These are phyloP conservation scores for Mycena epipterygia DNA, from an alignment of 768 basidiomycete species.

Conservation along the genomic window DNA sequence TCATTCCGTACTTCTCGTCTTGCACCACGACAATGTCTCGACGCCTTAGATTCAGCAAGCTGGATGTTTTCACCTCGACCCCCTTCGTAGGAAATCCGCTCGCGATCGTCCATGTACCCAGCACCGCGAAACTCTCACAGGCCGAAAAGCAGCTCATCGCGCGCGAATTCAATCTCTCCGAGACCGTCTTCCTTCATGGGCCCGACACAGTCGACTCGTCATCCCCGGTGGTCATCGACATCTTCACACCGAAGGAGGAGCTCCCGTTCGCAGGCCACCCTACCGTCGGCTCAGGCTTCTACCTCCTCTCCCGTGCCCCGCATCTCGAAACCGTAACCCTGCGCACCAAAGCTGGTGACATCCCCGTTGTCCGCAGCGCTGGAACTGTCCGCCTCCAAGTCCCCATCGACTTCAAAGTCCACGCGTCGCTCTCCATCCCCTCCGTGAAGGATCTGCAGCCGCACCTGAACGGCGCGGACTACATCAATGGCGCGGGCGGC, in stretches of 20 bases:
- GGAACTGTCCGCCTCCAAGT: conserved; percentile 52
- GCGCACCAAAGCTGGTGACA: conserved; percentile 58
- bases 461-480: conserved; percentile 48
- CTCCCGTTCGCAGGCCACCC: conserved; percentile 63
- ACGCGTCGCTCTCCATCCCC: conserved; percentile 43
- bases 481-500: conserved; percentile 50
- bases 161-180: conserved; percentile 64
- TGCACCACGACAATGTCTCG: conserved; percentile 18
- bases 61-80: conserved; percentile 60
- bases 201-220: conserved; percentile 20
- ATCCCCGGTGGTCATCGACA: conserved; percentile 51
- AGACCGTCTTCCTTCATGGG: conserved; percentile 61
- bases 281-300: conserved; percentile 59
- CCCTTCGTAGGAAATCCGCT: conserved; percentile 60
- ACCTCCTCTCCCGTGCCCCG: conserved; percentile 47
- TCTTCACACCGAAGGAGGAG: conserved; percentile 56
- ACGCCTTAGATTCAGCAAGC: conserved; percentile 44
- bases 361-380: conserved; percentile 48
- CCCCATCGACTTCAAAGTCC: conserved; percentile 58
- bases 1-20: background rate
- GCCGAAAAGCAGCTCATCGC: conserved; percentile 58
- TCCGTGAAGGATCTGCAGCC: conserved; percentile 47
- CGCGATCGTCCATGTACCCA: conserved; percentile 57
- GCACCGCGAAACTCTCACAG: conserved; percentile 45
- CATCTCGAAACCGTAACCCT: conserved; percentile 44